Conservation (phyloP, 495 filamentous ascomycete species). For the Podospora tetraspora region DNA sequence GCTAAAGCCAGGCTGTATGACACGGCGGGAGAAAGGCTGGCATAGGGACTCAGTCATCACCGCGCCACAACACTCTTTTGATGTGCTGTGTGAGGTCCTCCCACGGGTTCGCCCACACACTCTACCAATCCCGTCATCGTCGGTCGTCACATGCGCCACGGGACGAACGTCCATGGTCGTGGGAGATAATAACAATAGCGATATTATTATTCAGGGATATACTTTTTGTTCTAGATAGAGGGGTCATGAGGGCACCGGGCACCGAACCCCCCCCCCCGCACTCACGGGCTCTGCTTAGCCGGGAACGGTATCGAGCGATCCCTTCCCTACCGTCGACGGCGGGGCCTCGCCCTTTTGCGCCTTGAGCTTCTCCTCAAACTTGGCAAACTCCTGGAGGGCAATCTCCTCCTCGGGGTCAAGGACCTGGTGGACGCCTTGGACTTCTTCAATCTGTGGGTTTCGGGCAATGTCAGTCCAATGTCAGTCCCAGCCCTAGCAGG, state of each 20-base stretch:
- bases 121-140: not conserved
- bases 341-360: conserved; percentile 58
- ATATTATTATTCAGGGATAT: not conserved
- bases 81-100: not conserved
- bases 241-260: not conserved
- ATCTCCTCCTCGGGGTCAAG: conserved; percentile 90
- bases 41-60: not conserved
- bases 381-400: conserved; percentile 82
- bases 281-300: conserved; percentile 28
- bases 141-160: not conserved
- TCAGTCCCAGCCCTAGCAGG: too few relatives aligned
- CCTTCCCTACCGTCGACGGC: conserved; percentile 59
- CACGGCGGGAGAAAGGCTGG: not conserved
- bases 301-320: conserved; percentile 57
- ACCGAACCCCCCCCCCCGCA: not conserved
- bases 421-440: conserved; percentile 86
- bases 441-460: conserved; percentile 75
- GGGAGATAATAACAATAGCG: not conserved
- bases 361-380: conserved; percentile 91
- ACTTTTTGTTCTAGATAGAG: not conserved
- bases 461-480: not conserved
- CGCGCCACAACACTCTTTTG: not conserved
- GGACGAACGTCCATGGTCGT: not conserved
- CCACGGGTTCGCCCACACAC: not conserved
- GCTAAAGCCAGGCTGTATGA: not conserved